A percentile compares a stretch with the other conserved stretches of the same genome.
These are phyloP conservation scores for Candida bentonensis DNA, from an alignment of 805 yeast species.

Conservation along the genomic window DNA sequence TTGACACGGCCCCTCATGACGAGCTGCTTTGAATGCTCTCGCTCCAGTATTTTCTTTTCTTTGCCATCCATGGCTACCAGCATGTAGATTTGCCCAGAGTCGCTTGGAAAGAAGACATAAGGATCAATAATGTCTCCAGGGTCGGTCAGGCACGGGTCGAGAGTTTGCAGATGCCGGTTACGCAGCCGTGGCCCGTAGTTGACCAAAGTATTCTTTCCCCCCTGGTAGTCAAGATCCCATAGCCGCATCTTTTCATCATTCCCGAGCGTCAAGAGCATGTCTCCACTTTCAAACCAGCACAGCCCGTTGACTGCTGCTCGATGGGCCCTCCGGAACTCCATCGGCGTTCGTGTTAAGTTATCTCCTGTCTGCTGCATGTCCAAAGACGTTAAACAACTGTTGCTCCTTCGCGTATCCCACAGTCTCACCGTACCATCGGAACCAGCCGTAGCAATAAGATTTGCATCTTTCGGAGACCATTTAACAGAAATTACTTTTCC, in stretches of 20 bases:
- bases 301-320: conserved; percentile 68
- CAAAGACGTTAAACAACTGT: conserved; percentile 46
- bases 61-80: conserved; percentile 49
- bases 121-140: conserved; percentile 39
- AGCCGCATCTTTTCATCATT: conserved; percentile 66
- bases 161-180: conserved; percentile 44
- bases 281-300: conserved; percentile 58
- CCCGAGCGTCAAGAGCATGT: conserved; percentile 50
- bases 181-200: conserved; percentile 71
- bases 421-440: conserved; percentile 64
- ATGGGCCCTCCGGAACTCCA: conserved; percentile 43
- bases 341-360: conserved; percentile 15
- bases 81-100: conserved; percentile 54
- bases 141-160: conserved; percentile 42
- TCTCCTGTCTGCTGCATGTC: conserved; percentile 38
- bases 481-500: conserved; percentile 44
- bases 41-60: conserved; percentile 40
- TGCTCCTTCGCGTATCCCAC: conserved; percentile 74
- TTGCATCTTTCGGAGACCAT: conserved; percentile 58
- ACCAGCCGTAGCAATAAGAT: conserved; percentile 66
- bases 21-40: conserved; percentile 14
- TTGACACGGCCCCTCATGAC: conserved; percentile 19
- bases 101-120: conserved; percentile 57
- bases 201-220: conserved; percentile 42
- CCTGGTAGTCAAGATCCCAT: conserved; percentile 54